Percentiles rank a stretch among this genome's conserved stretches.
These are phyloP conservation scores for Parathielavia hyrcaniae DNA, from an alignment of 495 filamentous ascomycete genomes.

Conservation along the genomic window DNA sequence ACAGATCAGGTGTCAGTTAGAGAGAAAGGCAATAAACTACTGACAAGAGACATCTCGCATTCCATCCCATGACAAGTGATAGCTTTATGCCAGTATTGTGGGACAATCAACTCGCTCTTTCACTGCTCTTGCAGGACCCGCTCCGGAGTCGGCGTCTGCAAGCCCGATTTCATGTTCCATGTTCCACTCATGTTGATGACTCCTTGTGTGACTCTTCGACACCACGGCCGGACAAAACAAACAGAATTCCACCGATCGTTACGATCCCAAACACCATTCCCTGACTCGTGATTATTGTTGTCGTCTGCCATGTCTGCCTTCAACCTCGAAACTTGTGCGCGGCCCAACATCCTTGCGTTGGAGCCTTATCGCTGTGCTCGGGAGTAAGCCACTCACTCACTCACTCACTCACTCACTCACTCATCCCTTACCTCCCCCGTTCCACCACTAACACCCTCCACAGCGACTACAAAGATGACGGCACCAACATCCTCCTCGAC, in stretches of 20 bases:
- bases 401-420: constrained; percentile 15
- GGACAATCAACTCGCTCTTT: neutral
- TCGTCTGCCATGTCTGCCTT: constrained; percentile 48
- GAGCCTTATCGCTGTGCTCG: constrained; percentile 79
- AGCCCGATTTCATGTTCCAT: neutral
- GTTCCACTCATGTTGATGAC: constrained; percentile 12
- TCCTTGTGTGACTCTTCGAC: constrained; percentile 22
- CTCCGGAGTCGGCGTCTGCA: constrained; percentile 26
- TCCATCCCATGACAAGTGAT: neutral
- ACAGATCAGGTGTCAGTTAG: too few species aligned
- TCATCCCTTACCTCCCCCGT: constrained; percentile 25
- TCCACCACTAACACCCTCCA: constrained; percentile 1
- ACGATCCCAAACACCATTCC: neutral
- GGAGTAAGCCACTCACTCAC: constrained; percentile 53
- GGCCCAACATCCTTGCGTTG: constrained; percentile 74
- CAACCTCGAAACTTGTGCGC: constrained; percentile 71
- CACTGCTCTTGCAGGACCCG: constrained; percentile 14
- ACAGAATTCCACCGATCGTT: neutral
- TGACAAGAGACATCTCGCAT: neutral
- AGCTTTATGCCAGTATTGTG: neutral
- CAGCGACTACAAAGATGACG: constrained; percentile 98
- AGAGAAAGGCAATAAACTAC: neutral
- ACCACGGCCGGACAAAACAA: neutral
- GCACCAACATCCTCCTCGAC: constrained; percentile 91
- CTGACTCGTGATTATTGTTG: too few species aligned